These are phyloP conservation scores for Beauveria bassiana DNA, from an alignment of 2,329 filamentous ascomycete species.

Conservation along the genomic window DNA sequence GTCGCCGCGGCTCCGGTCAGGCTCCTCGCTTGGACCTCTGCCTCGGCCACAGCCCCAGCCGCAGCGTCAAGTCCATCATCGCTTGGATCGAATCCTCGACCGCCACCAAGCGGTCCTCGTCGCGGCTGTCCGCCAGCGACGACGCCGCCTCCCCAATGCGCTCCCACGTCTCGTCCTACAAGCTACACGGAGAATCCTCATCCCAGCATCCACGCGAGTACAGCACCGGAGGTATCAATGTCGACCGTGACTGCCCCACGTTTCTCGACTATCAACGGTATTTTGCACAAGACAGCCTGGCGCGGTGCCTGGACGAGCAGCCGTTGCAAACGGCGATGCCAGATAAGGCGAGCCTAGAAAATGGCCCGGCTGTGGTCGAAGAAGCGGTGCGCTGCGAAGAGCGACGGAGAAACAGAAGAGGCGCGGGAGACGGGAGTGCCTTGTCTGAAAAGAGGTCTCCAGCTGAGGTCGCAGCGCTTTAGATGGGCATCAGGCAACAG, in stretches of 20 bases:
- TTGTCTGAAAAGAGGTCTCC: slow-evolving; percentile 6
- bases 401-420: neutral
- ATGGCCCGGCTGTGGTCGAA: neutral
- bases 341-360: no score
- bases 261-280: slow-evolving; percentile 26
- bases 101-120: neutral
- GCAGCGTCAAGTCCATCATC: slow-evolving; percentile 25
- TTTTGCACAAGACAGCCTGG: slow-evolving; percentile 23
- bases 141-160: neutral
- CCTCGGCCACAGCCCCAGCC: slow-evolving; percentile 7
- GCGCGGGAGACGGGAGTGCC: neutral
- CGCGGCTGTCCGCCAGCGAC: neutral
- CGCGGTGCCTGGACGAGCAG: slow-evolving; percentile 23
- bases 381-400: neutral
- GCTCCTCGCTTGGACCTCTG: neutral
- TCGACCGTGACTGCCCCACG: slow-evolving; percentile 26
- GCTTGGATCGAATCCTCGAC: slow-evolving; percentile 23
- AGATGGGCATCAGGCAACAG: slow-evolving; percentile 22
- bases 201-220: neutral
- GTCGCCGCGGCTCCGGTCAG: slow-evolving; percentile 13
- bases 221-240: slow-evolving; percentile 5
- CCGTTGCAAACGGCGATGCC: no score
- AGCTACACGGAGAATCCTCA: neutral
- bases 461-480: slow-evolving; percentile 24
- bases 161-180: neutral